Evolutionary conservation across 176 grass and related monocot species (phyloP).

Genomic region (Metroxylon sagu): DNA sequence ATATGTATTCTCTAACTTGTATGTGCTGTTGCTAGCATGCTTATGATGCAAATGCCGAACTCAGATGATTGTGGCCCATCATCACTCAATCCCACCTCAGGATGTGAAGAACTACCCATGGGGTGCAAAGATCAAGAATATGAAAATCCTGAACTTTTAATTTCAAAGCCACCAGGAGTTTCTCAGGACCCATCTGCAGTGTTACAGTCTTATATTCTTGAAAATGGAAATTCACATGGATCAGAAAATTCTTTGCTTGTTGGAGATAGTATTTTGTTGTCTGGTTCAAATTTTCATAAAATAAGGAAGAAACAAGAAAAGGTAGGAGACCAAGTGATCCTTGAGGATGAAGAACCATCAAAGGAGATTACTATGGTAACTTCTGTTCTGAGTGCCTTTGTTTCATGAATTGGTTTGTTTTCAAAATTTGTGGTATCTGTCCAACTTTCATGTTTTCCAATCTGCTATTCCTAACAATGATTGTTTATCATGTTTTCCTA

Average conservation of each 20-base stretch:
- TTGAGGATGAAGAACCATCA: slow-evolving; percentile 16
- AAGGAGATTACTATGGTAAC: slow-evolving; percentile 43
- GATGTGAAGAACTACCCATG: neutral
- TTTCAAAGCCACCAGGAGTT: too few species aligned
- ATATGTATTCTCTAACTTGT: neutral
- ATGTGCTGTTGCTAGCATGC: neutral
- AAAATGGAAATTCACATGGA: too few species aligned
- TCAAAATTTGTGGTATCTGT: slow-evolving; percentile 3
- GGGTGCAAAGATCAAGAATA: slow-evolving; percentile 19
- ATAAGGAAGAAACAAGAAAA: slow-evolving; percentile 11
- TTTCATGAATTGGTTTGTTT: neutral
- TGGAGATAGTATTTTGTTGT: slow-evolving; percentile 7
- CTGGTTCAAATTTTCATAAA: slow-evolving; percentile 28
- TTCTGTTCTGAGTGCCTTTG: slow-evolving; percentile 10
- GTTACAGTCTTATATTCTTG: too few species aligned
- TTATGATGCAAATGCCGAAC: slow-evolving; percentile 27
- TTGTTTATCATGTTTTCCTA: neutral
- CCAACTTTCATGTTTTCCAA: neutral
- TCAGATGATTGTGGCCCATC: slow-evolving; percentile 15
- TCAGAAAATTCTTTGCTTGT: neutral
- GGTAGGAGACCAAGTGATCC: neutral
- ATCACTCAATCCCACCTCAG: slow-evolving; percentile 10
- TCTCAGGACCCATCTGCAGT: neutral
- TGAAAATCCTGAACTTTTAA: slow-evolving; percentile 1
- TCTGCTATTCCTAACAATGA: neutral